A percentile compares a stretch with the other conserved stretches of the same genome.
Conservation (phyloP, 495 filamentous ascomycete genomes). For the Aspergillus indologenus region DNA sequence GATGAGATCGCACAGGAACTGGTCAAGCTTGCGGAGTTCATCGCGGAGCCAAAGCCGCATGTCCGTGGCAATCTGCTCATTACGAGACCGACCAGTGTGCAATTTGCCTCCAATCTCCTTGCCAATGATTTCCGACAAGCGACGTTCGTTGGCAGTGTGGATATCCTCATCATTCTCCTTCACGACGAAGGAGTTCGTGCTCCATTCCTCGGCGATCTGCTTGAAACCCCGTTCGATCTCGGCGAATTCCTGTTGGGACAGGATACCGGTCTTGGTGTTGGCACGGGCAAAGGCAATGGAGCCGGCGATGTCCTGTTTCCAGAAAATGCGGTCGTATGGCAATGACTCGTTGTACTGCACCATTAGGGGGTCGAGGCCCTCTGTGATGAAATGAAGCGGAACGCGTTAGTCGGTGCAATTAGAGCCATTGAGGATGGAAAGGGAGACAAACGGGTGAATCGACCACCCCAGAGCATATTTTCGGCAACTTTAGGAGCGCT, state of each 20-base stretch:
- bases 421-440: constrained; percentile 11
- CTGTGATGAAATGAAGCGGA: constrained; percentile 24
- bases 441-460: constrained; percentile 64
- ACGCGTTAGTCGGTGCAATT: constrained; percentile 23
- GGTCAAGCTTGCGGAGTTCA: constrained; percentile 68
- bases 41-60: constrained; percentile 90
- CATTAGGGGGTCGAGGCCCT: constrained; percentile 87
- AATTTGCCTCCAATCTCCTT: constrained; percentile 85
- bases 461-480: constrained; percentile 78
- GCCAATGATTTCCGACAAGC: constrained; percentile 85
- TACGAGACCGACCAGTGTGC: constrained; percentile 87
- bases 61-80: constrained; percentile 92
- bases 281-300: constrained; percentile 86
- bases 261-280: constrained; percentile 71
- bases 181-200: constrained; percentile 40
- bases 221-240: constrained; percentile 72
- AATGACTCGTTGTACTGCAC: constrained; percentile 85
- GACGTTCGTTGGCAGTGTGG: constrained; percentile 91
- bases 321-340: constrained; percentile 78
- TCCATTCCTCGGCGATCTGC: constrained; percentile 75
- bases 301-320: constrained; percentile 75
- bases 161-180: constrained; percentile 61
- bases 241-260: constrained; percentile 70
- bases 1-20: constrained; percentile 65
- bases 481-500: constrained; percentile 44